Base-by-base conservation (phyloP, 352 stramenopile species). In the Phytopythium sindhum region DNA sequence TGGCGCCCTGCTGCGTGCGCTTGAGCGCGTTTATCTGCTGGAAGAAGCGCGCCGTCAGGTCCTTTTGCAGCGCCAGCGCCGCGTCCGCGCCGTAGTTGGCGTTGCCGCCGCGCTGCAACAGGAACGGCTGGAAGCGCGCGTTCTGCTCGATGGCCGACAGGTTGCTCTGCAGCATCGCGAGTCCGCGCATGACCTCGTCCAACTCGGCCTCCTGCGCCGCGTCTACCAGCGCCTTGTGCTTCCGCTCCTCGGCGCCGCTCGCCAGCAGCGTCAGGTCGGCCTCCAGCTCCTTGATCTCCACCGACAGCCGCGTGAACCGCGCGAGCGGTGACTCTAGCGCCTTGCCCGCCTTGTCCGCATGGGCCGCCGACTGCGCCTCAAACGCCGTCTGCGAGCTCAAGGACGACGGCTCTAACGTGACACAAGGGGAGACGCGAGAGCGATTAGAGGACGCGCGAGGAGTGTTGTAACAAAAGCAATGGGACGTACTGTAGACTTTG, bases 251-350 rank as follows among this genome's bases (percentile, higher is more conserved):
- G 11, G 71, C 68, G 26, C 74, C 72, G 21, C 62, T 58, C 26
- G 79, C 78, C 41, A 92, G 60, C 48, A 89, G 65, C 54, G 70
- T 70, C 37, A 92, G 69, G 68, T 92, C 84, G 29, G 67, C 63
- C 54, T 90, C 81, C 56, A 92, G 72, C 58, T 90, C 84, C 64
- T 90, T 84, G 50, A 90, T 48, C 68, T 92, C 84, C 59, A 90
- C 65, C 57, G 73, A 75, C 61, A 92, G 69, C 19, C 84, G 79
- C 60, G 76, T 90, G 68, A 88, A 90, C 31, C 81, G 79, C 67
- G 83, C 74, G 56, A 92, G 71, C 10, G 84, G 84, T 31, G 81
- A 88, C 70, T 92, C 84, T 28, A 92, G 61, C 64, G 71, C 47
- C 31, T 70, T 59, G 33, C 1, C 47, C 29, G 69, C 56, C 24